Evolutionary conservation across 2,329 filamentous ascomycete genomes (phyloP), one percentile per base, ranked within the genome.

Genomic region (Bisporella sp.): DNA sequence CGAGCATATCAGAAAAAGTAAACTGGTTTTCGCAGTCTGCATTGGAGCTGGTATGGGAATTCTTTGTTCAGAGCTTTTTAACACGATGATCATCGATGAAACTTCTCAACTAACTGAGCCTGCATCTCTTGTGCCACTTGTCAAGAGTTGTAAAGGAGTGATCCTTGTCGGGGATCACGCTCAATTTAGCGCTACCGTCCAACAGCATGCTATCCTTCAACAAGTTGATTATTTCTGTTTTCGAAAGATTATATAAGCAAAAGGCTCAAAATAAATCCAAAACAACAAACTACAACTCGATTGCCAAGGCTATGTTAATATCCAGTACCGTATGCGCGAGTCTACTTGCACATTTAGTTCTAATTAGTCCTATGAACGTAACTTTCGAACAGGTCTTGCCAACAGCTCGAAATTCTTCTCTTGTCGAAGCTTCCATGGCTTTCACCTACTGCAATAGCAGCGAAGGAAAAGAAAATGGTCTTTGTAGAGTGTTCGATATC

Each of bases 21-120:
- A 63, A 1, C 60, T 72, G n/a, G 61, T 74, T 5, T 75, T 74
- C 50, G 72, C 71, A 1, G 74, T 71, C 0, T 74, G 72, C 47
- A 68, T 67, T 21, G 70, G 71, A 13, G 65, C 70, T 9, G 69
- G 66, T 0, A 59, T 73, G 0, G 71, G 71, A 0, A 55, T 75
- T 4, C 63, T 74, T 5, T 66, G 70, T 12, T 59, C 56, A 4
- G 61, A 72, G 47, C 33, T 21, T 30, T 51, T 45, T 41, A 62
- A 68, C 32, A 66, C 65, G 5, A 69, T 73, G 11, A 66, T 74
- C 49, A 63, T 75, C 4, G 71, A 73, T 49, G 71, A 75, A 60
- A 72, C 73, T 5, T 75, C 72, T 2, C 72, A 75, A 52, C 70
- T 70, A 49, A 73, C 70, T 0, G 72, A 75, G 50, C 66, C 71